These are phyloP conservation scores for Pseudogymnoascus sp. DNA, from an alignment of 2,329 filamentous ascomycete species.

Conservation along the genomic window DNA sequence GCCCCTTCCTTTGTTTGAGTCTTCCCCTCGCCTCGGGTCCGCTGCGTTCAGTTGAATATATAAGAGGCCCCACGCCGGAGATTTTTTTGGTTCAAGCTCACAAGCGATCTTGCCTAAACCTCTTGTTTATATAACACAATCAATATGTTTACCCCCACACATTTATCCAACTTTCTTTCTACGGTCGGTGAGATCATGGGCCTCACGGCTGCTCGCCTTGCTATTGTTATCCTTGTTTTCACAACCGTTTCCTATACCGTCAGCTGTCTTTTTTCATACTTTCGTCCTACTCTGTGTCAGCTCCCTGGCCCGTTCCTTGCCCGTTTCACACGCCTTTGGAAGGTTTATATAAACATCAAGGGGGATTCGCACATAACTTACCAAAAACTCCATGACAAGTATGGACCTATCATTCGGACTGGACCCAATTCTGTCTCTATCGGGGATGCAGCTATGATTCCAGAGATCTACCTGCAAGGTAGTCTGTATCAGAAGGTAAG, in stretches of 20 bases:
- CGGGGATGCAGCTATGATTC: constrained; percentile 1
- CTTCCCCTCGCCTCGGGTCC: neutral
- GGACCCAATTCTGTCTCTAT: constrained; percentile 10
- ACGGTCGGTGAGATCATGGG: neutral
- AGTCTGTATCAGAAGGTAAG: constrained; percentile 9
- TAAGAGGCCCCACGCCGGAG: neutral
- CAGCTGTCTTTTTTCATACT: neutral
- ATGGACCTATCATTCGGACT: constrained; percentile 11
- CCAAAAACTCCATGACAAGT: constrained; percentile 1
- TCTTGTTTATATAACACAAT: neutral
- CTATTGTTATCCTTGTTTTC: neutral
- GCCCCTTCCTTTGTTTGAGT: neutral
- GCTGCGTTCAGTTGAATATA: neutral
- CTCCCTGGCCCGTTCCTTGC: constrained; percentile 21
- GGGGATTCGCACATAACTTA: neutral
- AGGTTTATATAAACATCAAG: neutral
- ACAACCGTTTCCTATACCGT: neutral
- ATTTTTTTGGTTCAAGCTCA: neutral
- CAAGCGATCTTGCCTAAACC: too few relatives aligned
- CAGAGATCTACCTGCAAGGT: constrained; percentile 10
- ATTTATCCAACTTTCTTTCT: neutral
- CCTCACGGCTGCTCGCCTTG: neutral
- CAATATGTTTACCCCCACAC: neutral
- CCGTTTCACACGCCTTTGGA: constrained; percentile 11
- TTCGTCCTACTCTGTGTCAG: constrained; percentile 4